Evolutionary conservation across 306 rosid genomes (phyloP), one percentile per base, ranked within the genome.

Genomic region (Cucumis hystrix): DNA sequence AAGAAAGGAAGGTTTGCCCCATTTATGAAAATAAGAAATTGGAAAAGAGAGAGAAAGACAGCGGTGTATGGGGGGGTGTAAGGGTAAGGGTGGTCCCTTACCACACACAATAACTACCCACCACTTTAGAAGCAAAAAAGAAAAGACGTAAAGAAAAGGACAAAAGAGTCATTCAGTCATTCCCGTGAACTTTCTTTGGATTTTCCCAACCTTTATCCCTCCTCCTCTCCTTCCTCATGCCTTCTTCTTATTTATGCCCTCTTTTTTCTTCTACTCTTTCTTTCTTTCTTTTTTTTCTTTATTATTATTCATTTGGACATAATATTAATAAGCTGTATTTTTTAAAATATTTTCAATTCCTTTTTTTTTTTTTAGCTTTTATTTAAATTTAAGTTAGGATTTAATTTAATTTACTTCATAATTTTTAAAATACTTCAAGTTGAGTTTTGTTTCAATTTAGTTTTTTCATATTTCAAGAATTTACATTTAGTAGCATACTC

Each of bases 1-100:
- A 28, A 30, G 41, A 62, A 62, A 13, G 4, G 0, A 4, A 61
- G 17, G 25, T 2, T 59, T 21, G 0, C 8, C 35, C 33, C 17
- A 39, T 23, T 23, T 61, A 20, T 2, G 35, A 33, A 0, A 30
- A 30, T 15, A 30, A 40, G n/a, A 33, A 33, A 33, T n/a, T 6
- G 43, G 69, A 63, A 63, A 30, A 0, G 8, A 63, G 15, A 64
- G 70, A 64, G 21, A 64, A 37, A 64, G 25, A 65, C 71, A 65
- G 71, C 71, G 71, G 51, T 65, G 71, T 40, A 65, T 65, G 72
- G 72, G 25, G n/a, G n/a, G n/a, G n/a, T n/a, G n/a, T n/a, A n/a
- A 28, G 30, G 5, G 20, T 18, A 18, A 65, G 4, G 16, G 72
- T 65, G 72, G 72, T 39, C 72, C 72, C 51, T 65, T 16, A 37